A percentile compares a stretch with the other conserved stretches of the same genome.
These are phyloP conservation scores for Chalciporus piperatus DNA, from an alignment of 768 basidiomycete species.

Conservation along the genomic window DNA sequence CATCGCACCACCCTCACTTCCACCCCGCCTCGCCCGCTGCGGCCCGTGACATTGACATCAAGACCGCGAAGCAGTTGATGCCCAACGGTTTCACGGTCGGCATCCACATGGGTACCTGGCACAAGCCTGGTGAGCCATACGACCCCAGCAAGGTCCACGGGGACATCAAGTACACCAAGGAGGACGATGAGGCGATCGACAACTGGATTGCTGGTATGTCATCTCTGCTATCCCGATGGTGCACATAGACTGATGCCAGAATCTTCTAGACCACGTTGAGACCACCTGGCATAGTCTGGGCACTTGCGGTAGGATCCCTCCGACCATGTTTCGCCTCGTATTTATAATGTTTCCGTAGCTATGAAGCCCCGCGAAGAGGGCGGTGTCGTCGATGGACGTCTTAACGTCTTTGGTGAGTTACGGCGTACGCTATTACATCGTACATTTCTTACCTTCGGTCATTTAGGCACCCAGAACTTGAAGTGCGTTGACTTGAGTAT, in stretches of 20 bases:
- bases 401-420: slow-evolving; percentile 50
- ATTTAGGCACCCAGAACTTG: slow-evolving; percentile 55
- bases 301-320: slow-evolving; percentile 27
- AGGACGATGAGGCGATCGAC: slow-evolving; percentile 72
- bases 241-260: neutral
- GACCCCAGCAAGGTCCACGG: slow-evolving; percentile 57
- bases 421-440: slow-evolving; percentile 10
- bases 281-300: slow-evolving; percentile 76
- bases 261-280: slow-evolving; percentile 56
- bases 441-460: neutral
- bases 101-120: slow-evolving; percentile 73
- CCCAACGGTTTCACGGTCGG: slow-evolving; percentile 64
- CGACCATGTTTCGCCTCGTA: neutral
- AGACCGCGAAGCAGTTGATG: slow-evolving; percentile 59
- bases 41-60: slow-evolving; percentile 59
- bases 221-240: neutral
- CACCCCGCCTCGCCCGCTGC: slow-evolving; percentile 66
- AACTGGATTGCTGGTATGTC: slow-evolving; percentile 52
- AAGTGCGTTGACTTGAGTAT: slow-evolving; percentile 69
- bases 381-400: slow-evolving; percentile 61
- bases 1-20: slow-evolving; percentile 74
- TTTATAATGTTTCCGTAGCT: slow-evolving; percentile 17
- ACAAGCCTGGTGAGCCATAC: slow-evolving; percentile 52
- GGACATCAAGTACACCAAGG: slow-evolving; percentile 61
- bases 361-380: slow-evolving; percentile 69